Conservation (phyloP, 306 rosid species). For the Arachis stenosperma region DNA sequence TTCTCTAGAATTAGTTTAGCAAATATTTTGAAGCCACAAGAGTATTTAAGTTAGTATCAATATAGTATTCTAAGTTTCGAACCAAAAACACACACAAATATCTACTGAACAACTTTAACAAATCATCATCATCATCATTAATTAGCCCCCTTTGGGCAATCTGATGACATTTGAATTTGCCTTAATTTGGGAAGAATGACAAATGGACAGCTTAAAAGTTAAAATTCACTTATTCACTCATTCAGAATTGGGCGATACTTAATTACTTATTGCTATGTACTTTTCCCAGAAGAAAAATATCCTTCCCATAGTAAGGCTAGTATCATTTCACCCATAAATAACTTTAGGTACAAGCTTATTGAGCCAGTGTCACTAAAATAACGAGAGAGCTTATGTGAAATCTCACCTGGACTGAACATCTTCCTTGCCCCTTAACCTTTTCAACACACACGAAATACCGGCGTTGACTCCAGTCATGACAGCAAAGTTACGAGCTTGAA, state of each 20-base stretch:
- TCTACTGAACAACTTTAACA: no score
- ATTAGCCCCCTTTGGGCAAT: no score
- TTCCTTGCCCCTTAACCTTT: constrained; percentile 92
- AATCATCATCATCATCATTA: no score
- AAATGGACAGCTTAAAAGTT: background rate
- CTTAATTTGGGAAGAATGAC: no score
- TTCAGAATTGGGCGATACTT: no score
- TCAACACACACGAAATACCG: constrained; percentile 89
- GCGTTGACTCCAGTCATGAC: constrained; percentile 98
- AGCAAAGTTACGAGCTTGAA: constrained; percentile 97
- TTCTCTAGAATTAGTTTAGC: background rate
- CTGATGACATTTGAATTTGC: no score
- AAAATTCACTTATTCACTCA: no score
- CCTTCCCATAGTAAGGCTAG: background rate
- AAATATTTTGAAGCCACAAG: background rate
- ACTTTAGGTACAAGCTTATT: background rate
- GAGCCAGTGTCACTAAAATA: background rate
- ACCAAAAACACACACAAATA: no score
- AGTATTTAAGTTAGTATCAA: no score
- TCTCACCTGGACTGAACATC: constrained; percentile 88
- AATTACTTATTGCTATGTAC: no score
- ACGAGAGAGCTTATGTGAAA: constrained; percentile 21
- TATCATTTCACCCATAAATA: background rate
- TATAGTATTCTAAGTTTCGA: no score
- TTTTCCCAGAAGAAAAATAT: no score